Percentiles rank a stretch among this genome's conserved stretches.
Evolutionary conservation across 2,329 filamentous ascomycete species (phyloP).

Genomic region (Pseudogymnoascus sp.): DNA sequence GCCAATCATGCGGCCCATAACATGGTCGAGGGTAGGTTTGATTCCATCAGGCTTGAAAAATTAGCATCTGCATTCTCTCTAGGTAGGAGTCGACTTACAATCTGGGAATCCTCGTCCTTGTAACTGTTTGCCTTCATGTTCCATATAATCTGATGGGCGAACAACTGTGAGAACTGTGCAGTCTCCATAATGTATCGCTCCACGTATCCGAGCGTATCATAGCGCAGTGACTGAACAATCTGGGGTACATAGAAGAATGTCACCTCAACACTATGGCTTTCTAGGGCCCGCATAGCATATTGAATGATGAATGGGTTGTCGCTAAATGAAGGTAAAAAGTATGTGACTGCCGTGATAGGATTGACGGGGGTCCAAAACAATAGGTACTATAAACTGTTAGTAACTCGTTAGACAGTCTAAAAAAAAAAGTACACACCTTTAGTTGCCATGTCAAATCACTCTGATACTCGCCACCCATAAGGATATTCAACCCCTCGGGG

Average conservation of each 20-base stretch:
- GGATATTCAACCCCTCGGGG: constrained; percentile 71
- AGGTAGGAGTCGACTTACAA: constrained; percentile 45
- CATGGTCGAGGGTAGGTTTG: constrained; percentile 86
- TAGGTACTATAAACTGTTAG: constrained; percentile 55
- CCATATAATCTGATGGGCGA: constrained; percentile 99
- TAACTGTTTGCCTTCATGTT: constrained; percentile 99
- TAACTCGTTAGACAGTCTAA: constrained; percentile 7
- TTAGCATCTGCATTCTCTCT: background rate
- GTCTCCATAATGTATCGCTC: constrained; percentile 96
- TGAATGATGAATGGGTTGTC: constrained; percentile 92
- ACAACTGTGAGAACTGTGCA: constrained; percentile 93
- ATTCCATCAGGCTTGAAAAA: constrained; percentile 66
- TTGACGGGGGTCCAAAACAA: constrained; percentile 91
- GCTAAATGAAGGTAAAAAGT: constrained; percentile 83
- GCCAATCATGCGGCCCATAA: constrained; percentile 73
- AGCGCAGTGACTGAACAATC: constrained; percentile 89
- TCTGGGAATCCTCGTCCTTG: constrained; percentile 87
- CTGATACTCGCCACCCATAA: constrained; percentile 70
- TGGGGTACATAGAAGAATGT: constrained; percentile 99
- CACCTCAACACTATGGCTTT: constrained; percentile 90
- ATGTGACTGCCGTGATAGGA: constrained; percentile 84
- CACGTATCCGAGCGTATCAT: constrained; percentile 88
- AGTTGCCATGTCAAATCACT: constrained; percentile 75
- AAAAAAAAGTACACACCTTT: constrained; percentile 48
- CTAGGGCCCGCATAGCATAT: constrained; percentile 90